Base-by-base conservation (phyloP, 2,329 filamentous ascomycete genomes). In the Aspergillus luchuensis region DNA sequence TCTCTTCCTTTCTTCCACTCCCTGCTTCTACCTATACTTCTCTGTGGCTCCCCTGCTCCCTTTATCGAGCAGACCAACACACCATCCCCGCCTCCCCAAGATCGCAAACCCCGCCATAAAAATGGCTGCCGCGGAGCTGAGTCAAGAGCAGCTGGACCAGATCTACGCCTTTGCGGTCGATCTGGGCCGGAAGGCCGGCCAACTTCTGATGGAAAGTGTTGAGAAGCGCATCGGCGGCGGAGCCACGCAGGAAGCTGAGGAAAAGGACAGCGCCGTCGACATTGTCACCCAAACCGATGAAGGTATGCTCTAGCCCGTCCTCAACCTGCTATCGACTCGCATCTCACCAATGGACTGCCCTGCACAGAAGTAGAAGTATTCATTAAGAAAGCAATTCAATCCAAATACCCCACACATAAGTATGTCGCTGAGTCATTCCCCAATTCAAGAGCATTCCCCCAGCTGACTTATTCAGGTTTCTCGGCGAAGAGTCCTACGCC, bases 221-320 rank as follows among this genome's bases (percentile, higher is more conserved):
- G 80, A 84, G 64, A 72, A 81, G 63, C 82, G 87, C 36, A 84
- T 84, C 67, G 77, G 75, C 8, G 78, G 76, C 39, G 69, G 70
- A 15, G 73, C 60, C 55, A 69, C 73, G 47, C 75, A 81, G 61
- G 68, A 69, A 1, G 81, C 84, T 57, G 77, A 81, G 7, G 88
- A 92, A 75, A 93, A 93, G 73, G 87, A 90, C 66, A 91, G 85
- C 71, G 84, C 89, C 1, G 90, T 92, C 10, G 90, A 92, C 72
- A 85, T 92, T 63, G 90, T 92, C 19, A 92, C 89, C 8, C 85
- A 91, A 76, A 90, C 88, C 0, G 90, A 92, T 71, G 84, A 89
- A 76, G 87, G 88, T 89, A 75, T 69, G 19, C 36, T n/a, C 45
- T 10, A 11, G 19, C 4, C 19, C 8, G 4, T 30, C 15, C 11